A percentile compares a stretch with the other conserved stretches of the same genome.
Evolutionary conservation across 495 filamentous ascomycete genomes (phyloP).

Genomic region (Pyronema domesticum): DNA sequence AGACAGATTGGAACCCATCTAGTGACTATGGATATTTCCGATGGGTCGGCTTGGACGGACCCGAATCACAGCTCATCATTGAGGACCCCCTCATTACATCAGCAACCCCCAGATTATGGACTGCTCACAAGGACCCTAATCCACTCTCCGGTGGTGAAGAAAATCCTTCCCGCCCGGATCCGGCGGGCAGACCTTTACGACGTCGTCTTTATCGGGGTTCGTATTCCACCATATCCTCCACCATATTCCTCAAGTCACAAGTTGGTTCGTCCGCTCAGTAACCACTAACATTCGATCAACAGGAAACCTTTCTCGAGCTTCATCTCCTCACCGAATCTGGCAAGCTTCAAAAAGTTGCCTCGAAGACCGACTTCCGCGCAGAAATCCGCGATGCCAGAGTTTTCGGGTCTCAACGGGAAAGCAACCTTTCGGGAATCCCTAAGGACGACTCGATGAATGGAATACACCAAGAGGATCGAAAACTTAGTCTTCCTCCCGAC

Average conservation of each 20-base stretch:
- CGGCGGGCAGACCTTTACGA: constrained; percentile 54
- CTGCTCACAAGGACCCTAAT: constrained; percentile 61
- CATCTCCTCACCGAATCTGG: constrained; percentile 44
- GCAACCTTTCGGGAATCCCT: constrained; percentile 36
- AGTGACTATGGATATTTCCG: neutral
- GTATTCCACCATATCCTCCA: constrained; percentile 18
- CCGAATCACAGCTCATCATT: neutral
- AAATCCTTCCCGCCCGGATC: constrained; percentile 64
- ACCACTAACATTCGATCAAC: neutral
- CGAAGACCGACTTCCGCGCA: constrained; percentile 58
- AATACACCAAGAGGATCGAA: constrained; percentile 5
- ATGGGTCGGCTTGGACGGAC: neutral
- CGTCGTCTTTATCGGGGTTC: constrained; percentile 73
- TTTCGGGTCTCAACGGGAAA: constrained; percentile 40
- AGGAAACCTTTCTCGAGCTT: constrained; percentile 53
- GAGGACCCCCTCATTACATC: constrained; percentile 6
- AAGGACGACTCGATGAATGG: constrained; percentile 27
- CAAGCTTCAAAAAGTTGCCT: constrained; percentile 49
- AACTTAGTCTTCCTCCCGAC: constrained; percentile 47
- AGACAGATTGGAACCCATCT: neutral
- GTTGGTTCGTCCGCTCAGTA: neutral
- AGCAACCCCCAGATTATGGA: constrained; percentile 36
- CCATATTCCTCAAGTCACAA: neutral
- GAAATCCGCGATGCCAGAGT: constrained; percentile 48
- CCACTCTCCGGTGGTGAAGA: constrained; percentile 55